phyloP scores from a whole-genome alignment of 345 rosid species.

The Toxicodendron radicans region DNA sequence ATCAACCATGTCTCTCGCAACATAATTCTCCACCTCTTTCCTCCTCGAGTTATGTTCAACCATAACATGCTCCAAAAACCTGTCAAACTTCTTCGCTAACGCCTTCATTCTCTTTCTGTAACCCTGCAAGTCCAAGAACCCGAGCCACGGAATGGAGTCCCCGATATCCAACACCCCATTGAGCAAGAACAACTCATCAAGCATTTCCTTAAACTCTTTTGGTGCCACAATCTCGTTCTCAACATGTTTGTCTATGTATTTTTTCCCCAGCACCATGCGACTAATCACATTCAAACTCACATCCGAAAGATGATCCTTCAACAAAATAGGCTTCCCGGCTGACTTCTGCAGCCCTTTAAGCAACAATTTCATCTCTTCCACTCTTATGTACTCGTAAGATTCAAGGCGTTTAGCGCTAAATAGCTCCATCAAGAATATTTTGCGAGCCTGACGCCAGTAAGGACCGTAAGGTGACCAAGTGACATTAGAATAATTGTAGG shows the following conservation, averaged over 20 bases:
- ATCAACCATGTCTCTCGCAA: conserved; percentile 66
- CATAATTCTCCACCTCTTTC: conserved; percentile 32
- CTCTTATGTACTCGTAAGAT: conserved; percentile 56
- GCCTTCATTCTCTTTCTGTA: conserved; percentile 63
- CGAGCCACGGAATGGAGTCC: conserved; percentile 66
- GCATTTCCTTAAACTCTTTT: conserved; percentile 64
- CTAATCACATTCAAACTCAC: conserved; percentile 60
- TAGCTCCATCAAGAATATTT: conserved; percentile 57
- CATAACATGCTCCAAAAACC: conserved; percentile 60
- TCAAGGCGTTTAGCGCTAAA: conserved; percentile 62
- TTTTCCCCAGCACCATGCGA: conserved; percentile 65
- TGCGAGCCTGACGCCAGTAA: conserved; percentile 68
- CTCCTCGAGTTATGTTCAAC: conserved; percentile 52
- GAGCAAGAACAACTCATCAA: conserved; percentile 62
- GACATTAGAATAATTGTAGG: conserved; percentile 61
- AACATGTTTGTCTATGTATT: conserved; percentile 37
- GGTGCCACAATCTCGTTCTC: conserved; percentile 41
- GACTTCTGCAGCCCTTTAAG: conserved; percentile 24
- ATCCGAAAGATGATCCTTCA: conserved; percentile 47
- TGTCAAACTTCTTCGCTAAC: conserved; percentile 52
- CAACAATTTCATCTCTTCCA: conserved; percentile 42
- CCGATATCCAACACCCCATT: conserved; percentile 67
- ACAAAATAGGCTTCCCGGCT: conserved; percentile 17
- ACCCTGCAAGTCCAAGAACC: conserved; percentile 67
- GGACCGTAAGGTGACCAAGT: conserved; percentile 69